phyloP scores from a whole-genome alignment of 805 yeast genomes.

The Millerozyma acaciae region DNA sequence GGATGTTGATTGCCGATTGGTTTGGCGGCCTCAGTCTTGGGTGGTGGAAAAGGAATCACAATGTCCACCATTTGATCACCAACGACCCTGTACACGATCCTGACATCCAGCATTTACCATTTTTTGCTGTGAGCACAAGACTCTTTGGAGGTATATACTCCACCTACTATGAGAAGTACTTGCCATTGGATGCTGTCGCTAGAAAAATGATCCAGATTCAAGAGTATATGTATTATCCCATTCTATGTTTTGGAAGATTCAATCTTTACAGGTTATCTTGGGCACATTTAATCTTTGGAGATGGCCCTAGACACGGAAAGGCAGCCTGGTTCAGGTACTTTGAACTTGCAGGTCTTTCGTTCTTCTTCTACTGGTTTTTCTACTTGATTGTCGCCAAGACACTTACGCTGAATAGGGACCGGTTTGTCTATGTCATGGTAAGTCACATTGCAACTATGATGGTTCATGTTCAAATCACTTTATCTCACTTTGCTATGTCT shows the following conservation, averaged over 20 bases:
- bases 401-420: constrained; percentile 50
- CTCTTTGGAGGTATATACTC: constrained; percentile 69
- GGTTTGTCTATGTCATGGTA: constrained; percentile 60
- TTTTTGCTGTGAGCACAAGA: constrained; percentile 78
- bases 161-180: constrained; percentile 67
- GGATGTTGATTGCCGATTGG: constrained; percentile 70
- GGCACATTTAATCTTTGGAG: constrained; percentile 69
- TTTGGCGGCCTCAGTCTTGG: constrained; percentile 87
- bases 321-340: constrained; percentile 85
- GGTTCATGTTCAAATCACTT: constrained; percentile 89
- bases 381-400: constrained; percentile 53
- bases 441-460: constrained; percentile 83
- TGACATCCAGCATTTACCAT: constrained; percentile 89
- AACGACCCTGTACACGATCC: constrained; percentile 94
- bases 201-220: constrained; percentile 58
- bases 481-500: constrained; percentile 91
- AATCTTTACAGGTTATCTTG: constrained; percentile 79
- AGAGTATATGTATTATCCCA: constrained; percentile 69
- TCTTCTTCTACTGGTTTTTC: constrained; percentile 80
- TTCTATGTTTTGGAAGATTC: constrained; percentile 79
- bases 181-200: constrained; percentile 69
- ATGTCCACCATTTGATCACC: constrained; percentile 89
- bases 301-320: constrained; percentile 75
- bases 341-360: constrained; percentile 64
- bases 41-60: constrained; percentile 95